These are phyloP conservation scores for Athelia sp. DNA, from an alignment of 1,284 basidiomycete species.

Conservation along the genomic window DNA sequence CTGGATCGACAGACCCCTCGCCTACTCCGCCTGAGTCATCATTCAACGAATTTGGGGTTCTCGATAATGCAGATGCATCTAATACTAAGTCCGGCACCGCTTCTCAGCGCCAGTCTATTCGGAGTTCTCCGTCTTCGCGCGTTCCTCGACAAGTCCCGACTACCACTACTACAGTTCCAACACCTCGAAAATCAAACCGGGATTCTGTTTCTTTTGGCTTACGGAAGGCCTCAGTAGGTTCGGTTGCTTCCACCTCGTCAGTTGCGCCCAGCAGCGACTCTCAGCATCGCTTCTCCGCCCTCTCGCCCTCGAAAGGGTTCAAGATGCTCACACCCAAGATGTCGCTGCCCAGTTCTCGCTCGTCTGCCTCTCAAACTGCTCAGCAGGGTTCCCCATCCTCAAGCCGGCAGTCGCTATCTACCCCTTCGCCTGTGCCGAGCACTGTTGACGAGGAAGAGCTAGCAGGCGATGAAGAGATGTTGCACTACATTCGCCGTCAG, in stretches of 20 bases:
- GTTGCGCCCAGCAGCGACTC: conserved; percentile 33
- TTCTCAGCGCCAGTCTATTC: conserved; percentile 42
- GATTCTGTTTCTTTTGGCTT: conserved; percentile 74
- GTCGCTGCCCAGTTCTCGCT: conserved; percentile 51
- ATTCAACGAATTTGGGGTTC: conserved; percentile 74
- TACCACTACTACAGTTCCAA: conserved; percentile 37
- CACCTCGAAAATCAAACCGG: conserved; percentile 61
- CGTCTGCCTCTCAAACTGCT: conserved; percentile 42
- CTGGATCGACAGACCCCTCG: conserved; percentile 59
- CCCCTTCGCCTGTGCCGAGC: conserved; percentile 74
- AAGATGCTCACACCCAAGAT: conserved; percentile 78
- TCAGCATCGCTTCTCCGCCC: conserved; percentile 67
- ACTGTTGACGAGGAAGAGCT: conserved; percentile 87
- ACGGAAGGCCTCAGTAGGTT: conserved; percentile 76
- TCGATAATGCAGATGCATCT: conserved; percentile 50
- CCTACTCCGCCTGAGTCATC: conserved; percentile 41
- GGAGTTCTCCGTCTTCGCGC: conserved; percentile 62
- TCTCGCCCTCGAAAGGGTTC: conserved; percentile 77
- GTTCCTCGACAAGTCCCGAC: conserved; percentile 64
- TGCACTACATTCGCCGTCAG: conserved; percentile 87
- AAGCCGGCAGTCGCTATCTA: conserved; percentile 71
- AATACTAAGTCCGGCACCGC: conserved; percentile 34
- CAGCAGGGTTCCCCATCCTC: conserved; percentile 65
- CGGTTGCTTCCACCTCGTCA: conserved; percentile 60
- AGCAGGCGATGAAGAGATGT: conserved; percentile 95